Base-by-base conservation (phyloP, 2,329 filamentous ascomycete species). In the Gremmenia infestans region DNA sequence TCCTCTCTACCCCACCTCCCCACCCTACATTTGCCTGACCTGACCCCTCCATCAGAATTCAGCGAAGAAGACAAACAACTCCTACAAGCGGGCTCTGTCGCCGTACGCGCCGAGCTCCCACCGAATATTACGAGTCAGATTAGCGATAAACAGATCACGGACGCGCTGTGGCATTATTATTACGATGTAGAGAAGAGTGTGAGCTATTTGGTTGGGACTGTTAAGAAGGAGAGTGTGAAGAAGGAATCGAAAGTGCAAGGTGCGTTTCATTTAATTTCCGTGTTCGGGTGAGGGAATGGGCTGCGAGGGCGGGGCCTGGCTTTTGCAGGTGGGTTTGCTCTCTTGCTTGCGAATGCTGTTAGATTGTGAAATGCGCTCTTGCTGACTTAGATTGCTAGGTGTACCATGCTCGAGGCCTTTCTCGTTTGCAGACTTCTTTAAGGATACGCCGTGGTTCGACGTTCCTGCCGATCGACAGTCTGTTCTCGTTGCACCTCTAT, bases 151-250 rank as follows among this genome's bases (percentile, higher is more conserved):
- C 87, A 96, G 68, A 93, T 97, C 60, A 85, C 96, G 70, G 93
- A 97, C 59, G 82, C 92, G 0, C 73, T 99, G 15, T 97, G 91
- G 91, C 85, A 99, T 72, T 97, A 97, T 72, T 97, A 93, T 71
- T 97, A 92, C 70, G 92, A 99, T 66, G 79, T 96, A 32, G 87
- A 85, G 55, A 96, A 96, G 72, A 85, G 90, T 1, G 87, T 95
- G 39, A 79, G 81, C 55, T 97, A 95, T 68, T 73, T 99, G 56
- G 81, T 85, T 60, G 88, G 85, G 78, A 85, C 63, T 50, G 53
- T 64, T 48, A 60, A 59, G 9, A 62, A 61, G 28, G 69, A 66
- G 53, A 55, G 54, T 28, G 61, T 64, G 40, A 64, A 71, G 56
- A 63, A 62, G 46, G 55, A 67, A 55, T 74, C 75, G 57, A 68